Evolutionary conservation across 1,284 basidiomycete species (phyloP), one percentile per base, ranked within the genome.

Genomic region (Trichosporon asahii): DNA sequence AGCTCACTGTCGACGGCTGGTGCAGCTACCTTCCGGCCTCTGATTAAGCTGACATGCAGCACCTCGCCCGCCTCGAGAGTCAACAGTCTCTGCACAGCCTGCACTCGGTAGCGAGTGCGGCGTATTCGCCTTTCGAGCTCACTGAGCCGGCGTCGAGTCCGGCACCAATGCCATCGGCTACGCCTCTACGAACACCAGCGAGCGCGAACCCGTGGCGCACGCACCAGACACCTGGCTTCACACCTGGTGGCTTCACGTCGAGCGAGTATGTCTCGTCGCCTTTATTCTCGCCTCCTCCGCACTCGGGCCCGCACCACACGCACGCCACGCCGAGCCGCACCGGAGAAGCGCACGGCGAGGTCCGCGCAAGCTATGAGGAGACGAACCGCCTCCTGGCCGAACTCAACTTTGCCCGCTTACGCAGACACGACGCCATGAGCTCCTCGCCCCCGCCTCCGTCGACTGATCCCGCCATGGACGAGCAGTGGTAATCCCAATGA

Each of bases 301-400:
- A 53, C 31, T 46, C 31, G 1, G 25, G 44, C 35, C 35, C 35
- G 33, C 49, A 66, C 21, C 31, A n/a, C 11, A 46, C 40, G 29
- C 57, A 61, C 57, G 27, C 6, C 27, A 61, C 57, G 29, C 57
- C 57, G 2, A 31, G 27, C 27, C 57, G 57, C 29, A 18, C 14
- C 46, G 49, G 6, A 2, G 66, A 66, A 15, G 33, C 46, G 18
- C 72, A 73, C 23, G 73, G 67, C 15, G 73, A 74, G 14, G 76
- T 78, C 21, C 76, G 70, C 61, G 73, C 65, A 11, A 66, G 77
- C 29, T 82, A 82, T 61, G 81, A 82, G 66, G 79, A 81, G 70
- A 70, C 81, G 18, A 82, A 82, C 74, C 73, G 78, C 33, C 69
- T 82, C 27, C 73, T 82, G 27, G 79, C 76, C 5, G 77, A 79